phyloP scores from a whole-genome alignment of 495 filamentous ascomycete genomes.

The Immersiella caudata region DNA sequence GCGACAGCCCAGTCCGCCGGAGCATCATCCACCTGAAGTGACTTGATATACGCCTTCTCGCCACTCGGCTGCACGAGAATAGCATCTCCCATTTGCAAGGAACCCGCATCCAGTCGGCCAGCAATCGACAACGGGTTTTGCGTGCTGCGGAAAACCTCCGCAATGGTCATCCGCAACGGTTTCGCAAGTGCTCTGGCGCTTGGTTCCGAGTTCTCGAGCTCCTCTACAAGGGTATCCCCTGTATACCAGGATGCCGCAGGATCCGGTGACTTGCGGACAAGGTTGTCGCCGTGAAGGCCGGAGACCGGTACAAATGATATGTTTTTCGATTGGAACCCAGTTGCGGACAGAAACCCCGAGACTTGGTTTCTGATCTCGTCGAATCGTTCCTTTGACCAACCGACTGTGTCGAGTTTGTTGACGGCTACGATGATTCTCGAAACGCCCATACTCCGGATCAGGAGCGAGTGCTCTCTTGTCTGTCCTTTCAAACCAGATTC shows the following conservation, averaged over 20 bases:
- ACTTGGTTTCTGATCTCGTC: constrained; percentile 84
- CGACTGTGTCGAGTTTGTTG: constrained; percentile 89
- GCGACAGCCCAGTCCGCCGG: constrained; percentile 90
- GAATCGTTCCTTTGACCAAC: constrained; percentile 80
- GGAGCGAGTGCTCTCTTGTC: constrained; percentile 88
- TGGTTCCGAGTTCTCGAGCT: constrained; percentile 79
- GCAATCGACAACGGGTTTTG: constrained; percentile 83
- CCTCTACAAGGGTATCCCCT: constrained; percentile 76
- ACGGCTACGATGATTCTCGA: constrained; percentile 84
- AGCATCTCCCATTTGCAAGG: constrained; percentile 78
- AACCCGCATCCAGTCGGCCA: constrained; percentile 84
- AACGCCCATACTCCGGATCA: constrained; percentile 91
- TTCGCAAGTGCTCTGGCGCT: constrained; percentile 70
- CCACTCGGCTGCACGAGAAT: constrained; percentile 77
- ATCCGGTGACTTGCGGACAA: constrained; percentile 63
- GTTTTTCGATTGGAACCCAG: constrained; percentile 78
- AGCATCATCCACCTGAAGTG: constrained; percentile 72
- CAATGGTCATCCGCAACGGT: constrained; percentile 81
- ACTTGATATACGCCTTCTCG: constrained; percentile 77
- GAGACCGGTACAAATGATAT: constrained; percentile 87
- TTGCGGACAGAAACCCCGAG: constrained; percentile 75
- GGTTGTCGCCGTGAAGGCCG: constrained; percentile 84
- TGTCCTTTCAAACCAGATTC: constrained; percentile 93
- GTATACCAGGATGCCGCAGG: constrained; percentile 72
- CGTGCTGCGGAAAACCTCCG: constrained; percentile 64